Base-by-base conservation (phyloP, 371 early-diverging fungal genomes). In the Blakeslea trispora region DNA sequence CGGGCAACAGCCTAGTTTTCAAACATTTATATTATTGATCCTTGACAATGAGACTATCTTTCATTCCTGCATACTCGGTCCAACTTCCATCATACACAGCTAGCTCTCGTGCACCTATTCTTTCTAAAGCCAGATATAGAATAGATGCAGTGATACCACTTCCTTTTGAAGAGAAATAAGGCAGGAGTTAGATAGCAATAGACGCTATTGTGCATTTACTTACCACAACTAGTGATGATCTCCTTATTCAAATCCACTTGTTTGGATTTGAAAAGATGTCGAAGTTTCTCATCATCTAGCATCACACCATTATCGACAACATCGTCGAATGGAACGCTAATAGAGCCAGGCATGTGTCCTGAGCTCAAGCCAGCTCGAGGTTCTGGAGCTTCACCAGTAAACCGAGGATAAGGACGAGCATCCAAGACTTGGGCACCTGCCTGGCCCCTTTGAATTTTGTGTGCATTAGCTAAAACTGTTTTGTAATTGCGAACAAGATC, bases 261-360 rank as follows among this genome's bases (percentile, higher is more conserved):
- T 2, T 79, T 79, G 0, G 61, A 62, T 21, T 70, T 57, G 53
- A 65, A 65, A 0, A 82, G 59, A 9, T 63, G 53, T 9, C 57
- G 59, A n/a, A 91, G 66, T 39, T 72, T 69, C 5, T 79, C 75
- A 21, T 79, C 69, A 35, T 69, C 52, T 19, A 72, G 53, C 44
- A 84, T 58, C 18, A 77, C 46, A 6, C 77, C 77, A 14, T 68
- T 53, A 11, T 79, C 64, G 22, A 86, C 70, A 0, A 94, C 72
- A 28, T 81, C 71, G 24, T 78, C 53, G 43, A 85, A 90, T 1
- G 91, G 86, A 24, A 92, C 77, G 66, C 79, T 88, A 61, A 87
- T 77, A 10, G 94, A 84, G 10, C 80, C 63, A 10, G 94, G 93
- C 86, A 96, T 94, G 60, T 93, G 93, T 14, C 97, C 97, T 1